phyloP scores from a whole-genome alignment of 2,329 filamentous ascomycete genomes.

The Cladophialophora immunda region DNA sequence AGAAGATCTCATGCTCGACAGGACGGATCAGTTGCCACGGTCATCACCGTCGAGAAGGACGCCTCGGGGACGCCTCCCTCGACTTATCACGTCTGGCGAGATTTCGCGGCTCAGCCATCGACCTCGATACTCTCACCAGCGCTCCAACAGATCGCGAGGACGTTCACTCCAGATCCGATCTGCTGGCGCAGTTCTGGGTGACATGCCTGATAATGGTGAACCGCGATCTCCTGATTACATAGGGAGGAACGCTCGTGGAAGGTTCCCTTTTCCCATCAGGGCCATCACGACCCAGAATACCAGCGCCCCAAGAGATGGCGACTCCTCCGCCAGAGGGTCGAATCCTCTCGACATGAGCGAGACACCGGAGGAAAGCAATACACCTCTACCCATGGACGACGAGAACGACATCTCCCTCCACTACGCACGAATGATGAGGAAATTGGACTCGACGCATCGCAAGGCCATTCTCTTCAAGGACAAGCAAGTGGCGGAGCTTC shows the following conservation, averaged over 20 bases:
- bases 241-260: conserved; percentile 28
- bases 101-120: conserved; percentile 6
- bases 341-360: conserved; percentile 31
- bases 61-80: conserved; percentile 39
- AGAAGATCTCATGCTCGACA: neutral
- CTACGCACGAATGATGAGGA: conserved; percentile 45
- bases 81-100: conserved; percentile 35
- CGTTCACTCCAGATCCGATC: conserved; percentile 29
- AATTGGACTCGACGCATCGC: conserved; percentile 44
- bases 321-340: neutral
- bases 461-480: conserved; percentile 44
- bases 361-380: conserved; percentile 28
- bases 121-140: conserved; percentile 1
- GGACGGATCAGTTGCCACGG: neutral
- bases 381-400: conserved; percentile 43
- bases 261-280: conserved; percentile 22
- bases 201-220: conserved; percentile 4
- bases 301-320: conserved; percentile 15
- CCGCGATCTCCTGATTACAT: conserved; percentile 35
- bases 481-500: conserved; percentile 43
- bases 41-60: conserved; percentile 34
- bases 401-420: conserved; percentile 45
- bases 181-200: conserved; percentile 27
- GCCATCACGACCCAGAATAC: conserved; percentile 29
- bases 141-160: conserved; percentile 2